phyloP scores from a whole-genome alignment of 1,139 yeast species.

The Yamadazyma diospyri region DNA sequence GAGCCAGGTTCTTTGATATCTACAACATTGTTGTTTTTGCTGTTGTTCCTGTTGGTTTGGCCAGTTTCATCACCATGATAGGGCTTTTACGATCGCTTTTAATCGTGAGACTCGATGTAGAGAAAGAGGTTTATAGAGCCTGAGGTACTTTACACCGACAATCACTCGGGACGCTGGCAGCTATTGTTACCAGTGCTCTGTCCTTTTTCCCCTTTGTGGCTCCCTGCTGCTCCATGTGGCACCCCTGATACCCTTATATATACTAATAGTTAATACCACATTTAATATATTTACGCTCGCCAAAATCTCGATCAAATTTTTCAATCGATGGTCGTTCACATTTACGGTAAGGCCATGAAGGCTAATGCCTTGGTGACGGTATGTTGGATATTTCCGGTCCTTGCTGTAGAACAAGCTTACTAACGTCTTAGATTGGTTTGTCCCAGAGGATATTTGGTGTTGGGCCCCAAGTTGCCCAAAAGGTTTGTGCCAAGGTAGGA shows the following conservation, averaged over 20 bases:
- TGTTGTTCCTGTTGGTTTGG: constrained; percentile 93
- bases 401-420: neutral
- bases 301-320: constrained; percentile 6
- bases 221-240: neutral
- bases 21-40: constrained; percentile 92
- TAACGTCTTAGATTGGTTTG: constrained; percentile 55
- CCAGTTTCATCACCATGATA: constrained; percentile 89
- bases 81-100: constrained; percentile 72
- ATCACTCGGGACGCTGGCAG: no score
- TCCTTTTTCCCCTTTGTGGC: neutral
- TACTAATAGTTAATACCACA: no score
- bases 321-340: constrained; percentile 59
- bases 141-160: no score
- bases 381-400: constrained; percentile 22
- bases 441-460: constrained; percentile 83
- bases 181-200: no score
- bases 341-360: constrained; percentile 70
- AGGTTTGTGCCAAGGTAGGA: constrained; percentile 82
- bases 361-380: constrained; percentile 42
- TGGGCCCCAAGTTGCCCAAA: constrained; percentile 70
- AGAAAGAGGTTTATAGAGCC: constrained; percentile 22
- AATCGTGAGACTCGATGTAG: constrained; percentile 71
- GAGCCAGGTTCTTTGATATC: constrained; percentile 66
- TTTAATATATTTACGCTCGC: constrained; percentile 4
- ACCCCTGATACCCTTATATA: no score